These are phyloP conservation scores for Russula compacta DNA, from an alignment of 768 basidiomycete genomes.

Conservation along the genomic window DNA sequence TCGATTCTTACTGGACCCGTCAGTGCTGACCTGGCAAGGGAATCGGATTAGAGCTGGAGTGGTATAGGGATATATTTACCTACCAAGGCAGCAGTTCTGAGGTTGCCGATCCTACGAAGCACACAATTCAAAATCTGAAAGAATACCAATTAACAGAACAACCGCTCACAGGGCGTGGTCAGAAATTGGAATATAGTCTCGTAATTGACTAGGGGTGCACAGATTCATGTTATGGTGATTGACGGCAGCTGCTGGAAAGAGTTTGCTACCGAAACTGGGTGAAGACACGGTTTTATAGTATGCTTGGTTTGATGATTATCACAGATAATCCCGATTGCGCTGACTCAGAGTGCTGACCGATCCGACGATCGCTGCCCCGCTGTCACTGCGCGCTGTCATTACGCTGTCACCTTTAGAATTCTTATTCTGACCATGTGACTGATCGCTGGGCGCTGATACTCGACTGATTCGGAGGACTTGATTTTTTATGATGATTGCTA, in stretches of 20 bases:
- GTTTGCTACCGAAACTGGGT: not conserved
- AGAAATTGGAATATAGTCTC: constrained; percentile 66
- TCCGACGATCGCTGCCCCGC: too few relatives aligned
- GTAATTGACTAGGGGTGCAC: constrained; percentile 29
- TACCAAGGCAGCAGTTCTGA: constrained; percentile 72
- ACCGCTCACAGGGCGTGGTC: constrained; percentile 61
- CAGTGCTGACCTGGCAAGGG: constrained; percentile 49
- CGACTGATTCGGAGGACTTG: too few relatives aligned
- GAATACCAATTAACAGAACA: constrained; percentile 23
- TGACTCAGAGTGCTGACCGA: too few relatives aligned
- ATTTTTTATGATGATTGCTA: too few relatives aligned
- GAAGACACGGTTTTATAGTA: too few relatives aligned
- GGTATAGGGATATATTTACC: constrained; percentile 15
- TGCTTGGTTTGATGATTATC: not conserved
- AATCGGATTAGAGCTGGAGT: not conserved
- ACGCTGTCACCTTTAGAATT: too few relatives aligned
- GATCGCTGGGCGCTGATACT: too few relatives aligned
- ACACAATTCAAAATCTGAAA: not conserved
- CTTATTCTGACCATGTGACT: too few relatives aligned
- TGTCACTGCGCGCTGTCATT: too few relatives aligned
- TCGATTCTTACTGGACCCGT: constrained; percentile 56
- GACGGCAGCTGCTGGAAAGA: not conserved
- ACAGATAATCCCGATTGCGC: too few relatives aligned
- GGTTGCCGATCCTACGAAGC: constrained; percentile 63
- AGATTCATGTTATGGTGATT: constrained; percentile 17